Evolutionary conservation across 2,329 filamentous ascomycete genomes (phyloP).

Genomic region (Hypoxylon sp.): DNA sequence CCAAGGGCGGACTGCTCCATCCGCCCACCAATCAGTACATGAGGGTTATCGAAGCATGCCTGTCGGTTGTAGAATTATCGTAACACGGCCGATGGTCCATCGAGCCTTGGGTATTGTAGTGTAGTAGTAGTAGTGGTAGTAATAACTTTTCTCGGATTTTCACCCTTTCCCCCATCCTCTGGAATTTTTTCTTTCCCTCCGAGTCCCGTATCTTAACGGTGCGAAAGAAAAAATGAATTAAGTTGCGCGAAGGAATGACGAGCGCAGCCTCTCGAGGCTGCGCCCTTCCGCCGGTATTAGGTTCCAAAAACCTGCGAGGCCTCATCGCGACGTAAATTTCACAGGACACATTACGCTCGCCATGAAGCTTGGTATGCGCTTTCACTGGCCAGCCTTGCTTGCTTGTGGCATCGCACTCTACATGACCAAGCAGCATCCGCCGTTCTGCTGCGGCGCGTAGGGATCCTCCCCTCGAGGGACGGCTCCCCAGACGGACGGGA

Average conservation of each 20-base stretch:
- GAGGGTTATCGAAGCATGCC: slow-evolving; percentile 41
- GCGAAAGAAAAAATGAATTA: slow-evolving; percentile 34
- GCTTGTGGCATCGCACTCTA: slow-evolving; percentile 54
- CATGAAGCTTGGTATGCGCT: slow-evolving; percentile 18
- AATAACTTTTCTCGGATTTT: slow-evolving; percentile 31
- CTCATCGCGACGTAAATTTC: slow-evolving; percentile 40
- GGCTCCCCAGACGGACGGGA: slow-evolving; percentile 93
- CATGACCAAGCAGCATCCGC: slow-evolving; percentile 96
- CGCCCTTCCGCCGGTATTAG: slow-evolving; percentile 37
- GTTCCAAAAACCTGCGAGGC: slow-evolving; percentile 35
- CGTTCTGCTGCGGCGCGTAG: slow-evolving; percentile 94
- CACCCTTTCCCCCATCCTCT: slow-evolving; percentile 15
- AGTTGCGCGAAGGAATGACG: slow-evolving; percentile 28
- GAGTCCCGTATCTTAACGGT: slow-evolving; percentile 32
- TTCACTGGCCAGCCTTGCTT: slow-evolving; percentile 21
- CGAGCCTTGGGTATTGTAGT: slow-evolving; percentile 38
- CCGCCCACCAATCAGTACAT: slow-evolving; percentile 38
- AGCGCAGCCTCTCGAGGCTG: slow-evolving; percentile 24
- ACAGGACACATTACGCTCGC: slow-evolving; percentile 26
- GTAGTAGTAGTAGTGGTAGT: slow-evolving; percentile 17
- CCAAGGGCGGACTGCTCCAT: slow-evolving; percentile 35
- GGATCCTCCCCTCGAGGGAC: slow-evolving; percentile 96
- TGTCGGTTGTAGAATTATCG: slow-evolving; percentile 44
- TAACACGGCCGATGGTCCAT: slow-evolving; percentile 41
- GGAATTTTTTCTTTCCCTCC: slow-evolving; percentile 21